Conservation (phyloP, 2,329 filamentous ascomycete species). For the Fusarium sp. region DNA sequence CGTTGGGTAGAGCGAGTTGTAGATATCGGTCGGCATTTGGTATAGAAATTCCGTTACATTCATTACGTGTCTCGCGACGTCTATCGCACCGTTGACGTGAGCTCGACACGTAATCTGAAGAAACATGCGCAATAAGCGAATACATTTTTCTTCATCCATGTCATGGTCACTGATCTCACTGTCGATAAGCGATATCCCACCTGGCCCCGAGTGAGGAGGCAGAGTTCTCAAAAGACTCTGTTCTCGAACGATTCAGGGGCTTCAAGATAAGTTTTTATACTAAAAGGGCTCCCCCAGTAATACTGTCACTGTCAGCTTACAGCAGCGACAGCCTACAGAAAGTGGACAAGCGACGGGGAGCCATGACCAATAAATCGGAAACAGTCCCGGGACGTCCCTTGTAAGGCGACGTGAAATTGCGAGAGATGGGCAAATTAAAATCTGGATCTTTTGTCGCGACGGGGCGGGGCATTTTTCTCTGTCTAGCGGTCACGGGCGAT, state of each 20-base stretch:
- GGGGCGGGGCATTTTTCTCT: not conserved
- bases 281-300: not conserved
- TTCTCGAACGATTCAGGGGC: slow-evolving; percentile 10
- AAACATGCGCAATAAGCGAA: slow-evolving; percentile 15
- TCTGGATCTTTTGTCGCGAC: slow-evolving; percentile 5
- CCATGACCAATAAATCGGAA: slow-evolving; percentile 25
- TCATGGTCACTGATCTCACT: slow-evolving; percentile 3
- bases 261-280: not conserved
- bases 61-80: slow-evolving; percentile 1
- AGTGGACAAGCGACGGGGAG: not conserved
- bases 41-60: slow-evolving; percentile 13
- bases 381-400: slow-evolving; percentile 15
- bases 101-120: slow-evolving; percentile 9
- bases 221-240: not conserved
- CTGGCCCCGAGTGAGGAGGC: not conserved
- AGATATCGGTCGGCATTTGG: not conserved
- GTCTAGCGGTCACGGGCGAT: not conserved
- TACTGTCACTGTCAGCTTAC: not conserved
- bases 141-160: not conserved
- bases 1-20: not conserved
- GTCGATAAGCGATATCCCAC: slow-evolving; percentile 27
- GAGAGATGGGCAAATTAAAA: not conserved
- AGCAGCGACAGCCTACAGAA: not conserved
- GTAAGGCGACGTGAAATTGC: slow-evolving; percentile 24
- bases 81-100: not conserved